A percentile compares a stretch with the other conserved stretches of the same genome.
Conservation (phyloP, 441 rosid genomes). For the Biscutella laevigata region DNA sequence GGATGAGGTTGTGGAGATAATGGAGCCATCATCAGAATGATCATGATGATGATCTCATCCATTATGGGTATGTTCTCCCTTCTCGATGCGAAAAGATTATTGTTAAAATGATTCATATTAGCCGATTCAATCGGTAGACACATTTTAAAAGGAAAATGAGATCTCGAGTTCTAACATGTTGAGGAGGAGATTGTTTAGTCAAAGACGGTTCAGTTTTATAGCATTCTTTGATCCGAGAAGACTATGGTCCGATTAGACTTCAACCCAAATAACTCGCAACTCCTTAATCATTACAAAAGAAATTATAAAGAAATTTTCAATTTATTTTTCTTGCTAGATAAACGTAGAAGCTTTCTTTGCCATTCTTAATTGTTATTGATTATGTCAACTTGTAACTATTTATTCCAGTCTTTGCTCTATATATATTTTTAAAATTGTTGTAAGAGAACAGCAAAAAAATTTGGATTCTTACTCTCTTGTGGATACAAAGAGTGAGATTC, state of each 20-base stretch:
- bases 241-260: too few species aligned
- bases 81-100: slow-evolving; percentile 25
- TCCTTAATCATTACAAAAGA: too few species aligned
- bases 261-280: too few species aligned
- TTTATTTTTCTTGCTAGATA: neutral
- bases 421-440: neutral
- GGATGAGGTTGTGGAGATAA: slow-evolving; percentile 15
- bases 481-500: slow-evolving; percentile 28
- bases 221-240: too few species aligned
- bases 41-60: neutral
- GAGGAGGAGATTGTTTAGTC: too few species aligned
- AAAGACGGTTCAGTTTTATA: too few species aligned
- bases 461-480: slow-evolving; percentile 9
- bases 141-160: too few species aligned
- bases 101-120: too few species aligned
- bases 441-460: neutral
- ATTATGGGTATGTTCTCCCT: slow-evolving; percentile 21
- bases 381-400: neutral
- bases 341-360: slow-evolving; percentile 12
- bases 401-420: neutral
- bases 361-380: slow-evolving; percentile 8
- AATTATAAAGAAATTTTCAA: neutral
- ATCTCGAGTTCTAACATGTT: too few species aligned
- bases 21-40: slow-evolving; percentile 21
- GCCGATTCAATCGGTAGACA: too few species aligned